phyloP scores from a whole-genome alignment of 1,284 basidiomycete genomes.

The Pseudozyma pruni region DNA sequence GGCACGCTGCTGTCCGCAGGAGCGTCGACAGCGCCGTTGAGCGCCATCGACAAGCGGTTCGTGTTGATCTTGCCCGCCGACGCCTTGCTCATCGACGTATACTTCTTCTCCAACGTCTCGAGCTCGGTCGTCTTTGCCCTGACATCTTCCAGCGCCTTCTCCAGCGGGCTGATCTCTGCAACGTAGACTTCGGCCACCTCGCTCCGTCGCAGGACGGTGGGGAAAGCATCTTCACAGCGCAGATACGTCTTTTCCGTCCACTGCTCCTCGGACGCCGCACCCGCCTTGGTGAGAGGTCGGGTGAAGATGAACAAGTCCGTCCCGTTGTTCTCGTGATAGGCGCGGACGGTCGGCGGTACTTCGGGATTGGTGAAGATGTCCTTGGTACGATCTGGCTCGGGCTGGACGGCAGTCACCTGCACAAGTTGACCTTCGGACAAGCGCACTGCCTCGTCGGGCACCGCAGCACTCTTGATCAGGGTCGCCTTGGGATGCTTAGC shows the following conservation, averaged over 20 bases:
- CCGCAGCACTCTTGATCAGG: slow-evolving; percentile 78
- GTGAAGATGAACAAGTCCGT: slow-evolving; percentile 73
- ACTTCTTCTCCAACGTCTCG: slow-evolving; percentile 76
- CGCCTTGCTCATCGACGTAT: slow-evolving; percentile 80
- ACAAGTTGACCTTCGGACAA: slow-evolving; percentile 50
- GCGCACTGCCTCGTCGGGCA: slow-evolving; percentile 75
- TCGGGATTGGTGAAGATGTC: slow-evolving; percentile 87
- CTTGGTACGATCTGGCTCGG: slow-evolving; percentile 82
- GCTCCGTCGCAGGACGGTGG: slow-evolving; percentile 88
- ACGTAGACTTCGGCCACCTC: slow-evolving; percentile 82
- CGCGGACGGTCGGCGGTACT: slow-evolving; percentile 80
- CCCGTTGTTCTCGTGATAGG: slow-evolving; percentile 82
- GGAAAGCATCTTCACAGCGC: slow-evolving; percentile 81
- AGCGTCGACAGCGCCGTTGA: slow-evolving; percentile 88
- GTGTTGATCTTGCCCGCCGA: slow-evolving; percentile 73
- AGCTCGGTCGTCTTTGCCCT: slow-evolving; percentile 81
- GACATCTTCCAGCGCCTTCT: slow-evolving; percentile 84
- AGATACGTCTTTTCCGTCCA: slow-evolving; percentile 82
- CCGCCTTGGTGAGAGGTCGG: slow-evolving; percentile 68
- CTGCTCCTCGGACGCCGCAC: slow-evolving; percentile 44
- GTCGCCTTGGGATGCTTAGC: slow-evolving; percentile 90
- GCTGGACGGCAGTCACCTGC: slow-evolving; percentile 84
- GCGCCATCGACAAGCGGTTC: slow-evolving; percentile 84
- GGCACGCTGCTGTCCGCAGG: slow-evolving; percentile 81
- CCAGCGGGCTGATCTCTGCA: slow-evolving; percentile 85